Evolutionary conservation across 2,329 filamentous ascomycete species (phyloP), one percentile per base, ranked within the genome.

Genomic region (Rutstroemia sp.): DNA sequence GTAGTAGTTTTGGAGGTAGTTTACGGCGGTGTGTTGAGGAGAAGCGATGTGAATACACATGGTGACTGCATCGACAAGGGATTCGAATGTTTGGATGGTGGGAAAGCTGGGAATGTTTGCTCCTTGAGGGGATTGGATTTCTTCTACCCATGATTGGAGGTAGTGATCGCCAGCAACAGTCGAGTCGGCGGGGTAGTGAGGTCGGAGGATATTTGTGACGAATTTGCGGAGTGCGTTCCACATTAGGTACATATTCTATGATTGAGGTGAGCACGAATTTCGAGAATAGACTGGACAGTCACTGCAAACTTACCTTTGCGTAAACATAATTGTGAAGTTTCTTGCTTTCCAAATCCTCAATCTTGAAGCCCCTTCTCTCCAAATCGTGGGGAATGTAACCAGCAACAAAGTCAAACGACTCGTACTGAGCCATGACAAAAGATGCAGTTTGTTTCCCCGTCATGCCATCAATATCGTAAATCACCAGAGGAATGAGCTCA

Each of bases 1-100:
- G 66, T 78, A 79, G 65, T 76, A 78, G 59, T 75, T 71, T 58
- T 78, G 77, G 0, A 79, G 68, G 60, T 79, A 79, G 63, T 79
- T 79, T 58, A 79, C 72, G 4, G 76, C 73, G 1, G 71, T 78
- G 64, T 79, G 76, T 59, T 75, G 75, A 0, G 77, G 75, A 1
- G 75, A 70, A 5, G 77, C 77, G 47, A 77, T 74, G 65, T 79
- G 76, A 59, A 79, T 78, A 64, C 74, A 76, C 76, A 79, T 78
- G 17, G 74, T 77, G 19, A 76, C 64, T 5, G 72, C 74, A 60
- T 78, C 73, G 48, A 72, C 47, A 0, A 55, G 9, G 10, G 30
- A 12, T 2, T 41, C 45, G 2, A 55, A 42, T 1, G 52, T 50
- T 19, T 16, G 2, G 25, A 55, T 12, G 0, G 25, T 10, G 2